Conservation (phyloP, 768 basidiomycete species). For the Agaricus subrufescens region DNA sequence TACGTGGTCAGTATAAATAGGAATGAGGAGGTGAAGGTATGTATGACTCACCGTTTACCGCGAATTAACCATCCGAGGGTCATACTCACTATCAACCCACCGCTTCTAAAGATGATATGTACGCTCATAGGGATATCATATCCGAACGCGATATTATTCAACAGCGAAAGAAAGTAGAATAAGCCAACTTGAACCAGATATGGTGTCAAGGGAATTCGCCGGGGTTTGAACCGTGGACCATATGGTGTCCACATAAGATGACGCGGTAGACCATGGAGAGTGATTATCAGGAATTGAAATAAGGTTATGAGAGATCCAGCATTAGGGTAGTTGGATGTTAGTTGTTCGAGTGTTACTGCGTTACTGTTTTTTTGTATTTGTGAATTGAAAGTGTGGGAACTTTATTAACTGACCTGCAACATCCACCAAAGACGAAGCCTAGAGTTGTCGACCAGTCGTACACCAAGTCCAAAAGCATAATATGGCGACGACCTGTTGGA, state of each 20-base stretch:
- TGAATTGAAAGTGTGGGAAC: slow-evolving; percentile 25
- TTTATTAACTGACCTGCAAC: slow-evolving; percentile 46
- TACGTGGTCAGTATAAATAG: background rate
- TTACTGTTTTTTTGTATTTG: slow-evolving; percentile 41
- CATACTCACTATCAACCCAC: slow-evolving; percentile 83
- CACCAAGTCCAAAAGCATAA: background rate
- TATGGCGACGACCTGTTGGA: background rate
- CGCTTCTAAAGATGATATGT: slow-evolving; percentile 92
- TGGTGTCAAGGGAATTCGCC: slow-evolving; percentile 63
- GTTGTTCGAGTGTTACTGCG: slow-evolving; percentile 70
- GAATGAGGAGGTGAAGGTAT: background rate
- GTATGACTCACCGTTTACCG: slow-evolving; percentile 49
- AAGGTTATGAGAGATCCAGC: slow-evolving; percentile 84
- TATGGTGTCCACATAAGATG: slow-evolving; percentile 49
- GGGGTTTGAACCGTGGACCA: slow-evolving; percentile 53
- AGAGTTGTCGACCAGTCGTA: slow-evolving; percentile 58
- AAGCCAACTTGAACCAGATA: slow-evolving; percentile 80
- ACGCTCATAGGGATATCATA: slow-evolving; percentile 86
- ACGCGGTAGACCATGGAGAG: slow-evolving; percentile 65
- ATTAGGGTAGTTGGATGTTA: slow-evolving; percentile 64
- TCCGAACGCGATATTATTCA: slow-evolving; percentile 91
- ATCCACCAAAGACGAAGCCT: slow-evolving; percentile 82
- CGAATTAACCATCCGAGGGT: slow-evolving; percentile 66
- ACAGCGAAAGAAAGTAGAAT: slow-evolving; percentile 71
- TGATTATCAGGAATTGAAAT: slow-evolving; percentile 77